Percentiles rank a stretch among this genome's conserved stretches.
phyloP scores from a whole-genome alignment of 345 rosid species.

The Ceriops tagal region DNA sequence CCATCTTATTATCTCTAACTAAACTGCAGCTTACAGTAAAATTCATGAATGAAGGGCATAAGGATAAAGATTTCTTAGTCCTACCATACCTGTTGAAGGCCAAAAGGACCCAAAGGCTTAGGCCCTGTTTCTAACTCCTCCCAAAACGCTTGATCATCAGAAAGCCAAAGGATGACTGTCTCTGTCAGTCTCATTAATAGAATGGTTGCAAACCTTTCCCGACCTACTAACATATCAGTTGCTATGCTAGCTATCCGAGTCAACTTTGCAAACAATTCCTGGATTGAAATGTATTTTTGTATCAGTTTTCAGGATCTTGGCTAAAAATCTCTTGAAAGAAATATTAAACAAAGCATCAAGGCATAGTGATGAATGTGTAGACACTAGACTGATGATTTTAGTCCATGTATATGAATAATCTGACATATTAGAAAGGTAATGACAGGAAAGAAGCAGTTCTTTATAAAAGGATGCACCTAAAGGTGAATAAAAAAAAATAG shows the following conservation, averaged over 20 bases:
- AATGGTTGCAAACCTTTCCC: conserved; percentile 86
- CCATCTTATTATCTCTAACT: background rate
- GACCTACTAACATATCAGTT: conserved; percentile 71
- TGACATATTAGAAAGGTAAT: no score
- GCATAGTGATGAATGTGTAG: background rate
- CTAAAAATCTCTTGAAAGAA: no score
- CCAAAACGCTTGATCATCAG: conserved; percentile 89
- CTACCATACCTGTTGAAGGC: conserved; percentile 67
- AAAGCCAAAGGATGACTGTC: conserved; percentile 88
- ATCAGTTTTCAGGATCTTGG: conserved; percentile 1
- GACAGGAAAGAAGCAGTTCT: no score
- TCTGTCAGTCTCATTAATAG: conserved; percentile 83
- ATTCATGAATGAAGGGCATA: background rate
- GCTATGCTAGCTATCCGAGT: conserved; percentile 57
- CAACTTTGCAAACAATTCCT: conserved; percentile 71
- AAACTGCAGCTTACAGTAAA: background rate
- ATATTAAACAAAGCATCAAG: background rate
- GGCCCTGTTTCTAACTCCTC: conserved; percentile 69
- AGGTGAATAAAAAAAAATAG: background rate
- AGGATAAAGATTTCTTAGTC: background rate
- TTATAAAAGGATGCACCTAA: no score
- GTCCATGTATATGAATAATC: no score
- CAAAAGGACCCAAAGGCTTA: conserved; percentile 69
- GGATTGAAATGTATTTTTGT: conserved; percentile 9
- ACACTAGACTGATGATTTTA: no score